Conservation (phyloP, 768 basidiomycete species). For the Rubroboletus satanas region DNA sequence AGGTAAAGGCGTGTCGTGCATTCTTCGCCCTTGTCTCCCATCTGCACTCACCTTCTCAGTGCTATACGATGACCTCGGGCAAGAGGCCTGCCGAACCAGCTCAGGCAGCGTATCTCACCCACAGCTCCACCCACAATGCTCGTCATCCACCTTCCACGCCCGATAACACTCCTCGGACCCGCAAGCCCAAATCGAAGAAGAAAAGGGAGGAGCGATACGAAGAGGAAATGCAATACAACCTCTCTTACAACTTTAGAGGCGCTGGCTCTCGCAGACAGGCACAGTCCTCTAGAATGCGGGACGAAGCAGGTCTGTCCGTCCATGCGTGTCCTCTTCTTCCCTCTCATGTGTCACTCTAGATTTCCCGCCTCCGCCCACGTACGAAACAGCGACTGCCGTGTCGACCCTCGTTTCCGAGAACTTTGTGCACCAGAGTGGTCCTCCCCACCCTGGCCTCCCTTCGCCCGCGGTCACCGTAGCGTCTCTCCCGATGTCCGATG, state of each 20-base stretch:
- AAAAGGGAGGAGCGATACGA: constrained; percentile 44
- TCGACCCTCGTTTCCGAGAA: constrained; percentile 39
- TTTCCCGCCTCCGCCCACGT: constrained; percentile 74
- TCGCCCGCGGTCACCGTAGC: constrained; percentile 25
- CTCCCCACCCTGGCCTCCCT: constrained; percentile 21
- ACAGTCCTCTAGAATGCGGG: constrained; percentile 24
- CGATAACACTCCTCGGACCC: constrained; percentile 47
- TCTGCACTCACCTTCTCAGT: constrained; percentile 32
- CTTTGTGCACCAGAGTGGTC: constrained; percentile 32
- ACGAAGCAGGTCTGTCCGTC: constrained; percentile 31
- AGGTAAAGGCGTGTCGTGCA: constrained; percentile 36
- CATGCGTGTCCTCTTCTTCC: not conserved
- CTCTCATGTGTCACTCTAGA: constrained; percentile 30
- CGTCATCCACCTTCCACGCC: constrained; percentile 47
- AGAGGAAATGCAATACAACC: constrained; percentile 38
- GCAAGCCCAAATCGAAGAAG: constrained; percentile 38
- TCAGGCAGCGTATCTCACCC: constrained; percentile 50
- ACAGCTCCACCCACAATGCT: constrained; percentile 51
- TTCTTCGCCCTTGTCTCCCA: constrained; percentile 37
- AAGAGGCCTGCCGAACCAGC: constrained; percentile 30
- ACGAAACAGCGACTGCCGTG: constrained; percentile 52
- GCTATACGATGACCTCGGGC: constrained; percentile 36
- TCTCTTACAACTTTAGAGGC: constrained; percentile 31
- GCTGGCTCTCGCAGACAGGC: constrained; percentile 25
- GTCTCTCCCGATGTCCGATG: constrained; percentile 19